Evolutionary conservation across 2,329 filamentous ascomycete species (phyloP), one percentile per base, ranked within the genome.

Genomic region (Penicillium sumatraense): DNA sequence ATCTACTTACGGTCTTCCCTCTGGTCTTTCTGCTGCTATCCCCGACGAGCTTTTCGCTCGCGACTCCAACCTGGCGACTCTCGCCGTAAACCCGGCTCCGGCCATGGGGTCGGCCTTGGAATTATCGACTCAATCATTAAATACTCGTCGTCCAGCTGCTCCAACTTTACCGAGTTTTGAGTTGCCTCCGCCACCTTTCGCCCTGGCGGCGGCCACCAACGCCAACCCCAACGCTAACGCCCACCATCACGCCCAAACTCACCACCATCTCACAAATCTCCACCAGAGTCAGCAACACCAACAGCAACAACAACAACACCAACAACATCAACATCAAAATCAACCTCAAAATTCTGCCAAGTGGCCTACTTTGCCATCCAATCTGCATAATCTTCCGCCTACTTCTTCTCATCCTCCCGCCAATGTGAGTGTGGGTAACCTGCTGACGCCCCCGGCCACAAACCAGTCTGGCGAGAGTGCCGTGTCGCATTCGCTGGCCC

Each of bases 101-200:
- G 83, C 81, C 72, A 88, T 87, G 84, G 82, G 84, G 76, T 78
- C 83, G 71, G 80, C 81, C 70, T 75, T 84, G 69, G 84, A 87
- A 73, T 78, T 81, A 73, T 78, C 81, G 6, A 14, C 38, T 67
- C 80, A 83, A 70, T 89, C 88, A 77, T 86, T 92, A 71, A 85
- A 87, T 64, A 82, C 87, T 72, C 84, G 89, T 68, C 85, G 89
- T 73, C 84, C 86, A 68, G 88, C 88, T 68, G 86, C 88, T 59
- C 85, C 84, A 54, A 83, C 83, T 65, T 81, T 92, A 59, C 88
- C 88, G 54, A 83, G 77, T 63, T 90, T 90, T 69, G 86, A 89
- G 68, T 83, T 91, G 48, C 85, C 86, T 61, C 85, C 87, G 51
- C 86, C 86, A 63, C 73, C 61, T 58, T 78, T 71, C 72, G 67